A percentile compares a stretch with the other conserved stretches of the same genome.
These are phyloP conservation scores for Platanthera guangdongensis DNA, from an alignment of 106 monocot species.

Conservation along the genomic window DNA sequence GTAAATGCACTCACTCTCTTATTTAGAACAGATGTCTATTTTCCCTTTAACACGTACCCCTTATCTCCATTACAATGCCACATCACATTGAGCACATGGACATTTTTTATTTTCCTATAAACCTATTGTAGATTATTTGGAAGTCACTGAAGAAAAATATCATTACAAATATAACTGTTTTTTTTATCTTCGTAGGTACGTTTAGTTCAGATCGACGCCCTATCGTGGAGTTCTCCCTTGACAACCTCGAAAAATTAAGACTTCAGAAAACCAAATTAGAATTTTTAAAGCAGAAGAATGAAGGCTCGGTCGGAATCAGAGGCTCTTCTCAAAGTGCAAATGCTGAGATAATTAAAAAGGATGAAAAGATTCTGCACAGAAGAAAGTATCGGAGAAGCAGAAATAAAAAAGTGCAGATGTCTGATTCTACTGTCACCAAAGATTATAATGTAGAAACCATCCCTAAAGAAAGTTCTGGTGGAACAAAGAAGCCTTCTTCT, in stretches of 20 bases:
- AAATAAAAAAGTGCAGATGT: slow-evolving; percentile 9
- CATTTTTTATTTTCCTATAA: background rate
- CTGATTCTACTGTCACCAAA: slow-evolving; percentile 6
- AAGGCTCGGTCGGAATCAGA: slow-evolving; percentile 15
- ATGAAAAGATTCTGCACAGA: slow-evolving; percentile 11
- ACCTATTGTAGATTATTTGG: background rate
- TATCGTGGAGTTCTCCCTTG: slow-evolving; percentile 89
- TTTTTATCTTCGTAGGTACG: slow-evolving; percentile 34
- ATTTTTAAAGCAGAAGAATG: slow-evolving; percentile 19
- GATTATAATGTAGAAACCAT: slow-evolving; percentile 1
- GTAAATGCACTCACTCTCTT: too few species aligned
- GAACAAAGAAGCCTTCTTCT: background rate
- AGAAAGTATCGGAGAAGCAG: slow-evolving; percentile 14
- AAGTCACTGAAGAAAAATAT: background rate
- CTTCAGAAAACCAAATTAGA: slow-evolving; percentile 37
- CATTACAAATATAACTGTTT: too few species aligned
- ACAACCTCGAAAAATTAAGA: slow-evolving; percentile 66
- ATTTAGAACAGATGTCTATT: too few species aligned
- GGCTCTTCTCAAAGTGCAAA: slow-evolving; percentile 8
- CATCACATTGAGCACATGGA: background rate
- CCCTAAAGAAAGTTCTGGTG: background rate
- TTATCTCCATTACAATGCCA: background rate
- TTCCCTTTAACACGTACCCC: too few species aligned
- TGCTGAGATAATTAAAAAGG: background rate
- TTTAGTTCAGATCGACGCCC: slow-evolving; percentile 85